phyloP scores from a whole-genome alignment of 352 stramenopile species.

The Peronospora belbahrii region DNA sequence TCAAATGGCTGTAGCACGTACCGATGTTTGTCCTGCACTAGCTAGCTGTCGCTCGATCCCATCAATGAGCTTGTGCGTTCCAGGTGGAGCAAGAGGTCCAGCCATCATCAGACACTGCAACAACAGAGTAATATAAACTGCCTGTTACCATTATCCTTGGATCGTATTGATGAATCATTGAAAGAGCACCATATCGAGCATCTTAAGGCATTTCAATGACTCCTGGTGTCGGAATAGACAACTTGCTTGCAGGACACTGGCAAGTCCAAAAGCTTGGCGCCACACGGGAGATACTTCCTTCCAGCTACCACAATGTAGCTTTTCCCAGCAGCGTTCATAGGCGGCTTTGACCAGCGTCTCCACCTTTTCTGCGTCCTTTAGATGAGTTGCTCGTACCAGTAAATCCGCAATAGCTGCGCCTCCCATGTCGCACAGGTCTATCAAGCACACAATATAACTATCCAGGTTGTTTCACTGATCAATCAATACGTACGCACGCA shows the following conservation, averaged over 20 bases:
- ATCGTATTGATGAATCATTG: neutral
- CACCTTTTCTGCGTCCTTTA: neutral
- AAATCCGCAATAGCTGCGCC: slow-evolving; percentile 40
- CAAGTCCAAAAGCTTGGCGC: slow-evolving; percentile 52
- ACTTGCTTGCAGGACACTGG: slow-evolving; percentile 42
- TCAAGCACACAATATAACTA: neutral
- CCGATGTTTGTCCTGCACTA: neutral
- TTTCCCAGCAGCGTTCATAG: slow-evolving; percentile 65
- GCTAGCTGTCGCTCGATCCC: slow-evolving; percentile 25
- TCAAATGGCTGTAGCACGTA: slow-evolving; percentile 5
- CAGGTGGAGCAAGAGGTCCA: slow-evolving; percentile 33
- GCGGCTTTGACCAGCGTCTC: slow-evolving; percentile 20
- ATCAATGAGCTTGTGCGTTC: slow-evolving; percentile 45
- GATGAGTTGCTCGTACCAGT: slow-evolving; percentile 24
- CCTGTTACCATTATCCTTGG: neutral
- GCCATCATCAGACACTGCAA: slow-evolving; percentile 71
- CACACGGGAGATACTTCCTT: slow-evolving; percentile 48
- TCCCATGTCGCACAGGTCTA: slow-evolving; percentile 37
- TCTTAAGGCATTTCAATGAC: slow-evolving; percentile 28
- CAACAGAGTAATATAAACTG: too few species aligned
- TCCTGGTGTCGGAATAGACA: slow-evolving; percentile 23
- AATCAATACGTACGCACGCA: neutral
- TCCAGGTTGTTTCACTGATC: too few species aligned
- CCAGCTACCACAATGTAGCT: slow-evolving; percentile 67
- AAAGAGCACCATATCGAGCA: slow-evolving; percentile 50